phyloP scores from a whole-genome alignment of 2,329 filamentous ascomycete genomes.

The Juglanconis oblonga region DNA sequence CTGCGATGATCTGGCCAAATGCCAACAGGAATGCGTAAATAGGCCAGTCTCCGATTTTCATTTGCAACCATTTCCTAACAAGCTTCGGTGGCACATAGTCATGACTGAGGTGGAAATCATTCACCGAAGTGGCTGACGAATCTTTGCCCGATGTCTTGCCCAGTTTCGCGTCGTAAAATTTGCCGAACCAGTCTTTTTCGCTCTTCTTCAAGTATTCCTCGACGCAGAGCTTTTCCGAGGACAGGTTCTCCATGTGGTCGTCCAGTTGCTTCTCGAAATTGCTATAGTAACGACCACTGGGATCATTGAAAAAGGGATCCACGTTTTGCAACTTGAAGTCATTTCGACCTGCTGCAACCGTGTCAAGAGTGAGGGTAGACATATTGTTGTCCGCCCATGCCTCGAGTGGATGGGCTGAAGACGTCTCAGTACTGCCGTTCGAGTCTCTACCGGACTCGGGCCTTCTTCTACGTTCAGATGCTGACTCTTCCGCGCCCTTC shows the following conservation, averaged over 20 bases:
- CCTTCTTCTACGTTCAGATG: constrained; percentile 23
- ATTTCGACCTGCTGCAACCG: constrained; percentile 58
- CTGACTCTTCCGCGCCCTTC: constrained; percentile 23
- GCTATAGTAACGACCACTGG: constrained; percentile 58
- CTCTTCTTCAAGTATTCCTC: constrained; percentile 63
- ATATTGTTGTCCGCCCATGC: constrained; percentile 4
- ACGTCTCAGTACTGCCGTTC: constrained; percentile 5
- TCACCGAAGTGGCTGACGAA: neutral
- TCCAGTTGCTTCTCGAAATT: constrained; percentile 57
- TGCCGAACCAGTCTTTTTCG: constrained; percentile 65
- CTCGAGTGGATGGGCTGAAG: neutral
- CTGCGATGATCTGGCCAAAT: constrained; percentile 60
- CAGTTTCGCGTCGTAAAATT: constrained; percentile 56
- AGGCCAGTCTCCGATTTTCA: constrained; percentile 62
- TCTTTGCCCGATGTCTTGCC: constrained; percentile 31
- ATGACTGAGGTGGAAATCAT: constrained; percentile 53
- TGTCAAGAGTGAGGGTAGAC: constrained; percentile 47
- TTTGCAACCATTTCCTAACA: constrained; percentile 48
- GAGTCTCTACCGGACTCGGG: neutral
- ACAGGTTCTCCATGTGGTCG: constrained; percentile 51
- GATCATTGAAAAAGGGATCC: constrained; percentile 65
- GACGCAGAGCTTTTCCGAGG: constrained; percentile 58
- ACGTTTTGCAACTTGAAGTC: constrained; percentile 64
- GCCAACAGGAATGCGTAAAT: constrained; percentile 61
- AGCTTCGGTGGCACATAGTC: constrained; percentile 57